Percentiles rank a stretch among this genome's conserved stretches.
Evolutionary conservation across 495 filamentous ascomycete genomes (phyloP).

Genomic region (Viridothelium virens): DNA sequence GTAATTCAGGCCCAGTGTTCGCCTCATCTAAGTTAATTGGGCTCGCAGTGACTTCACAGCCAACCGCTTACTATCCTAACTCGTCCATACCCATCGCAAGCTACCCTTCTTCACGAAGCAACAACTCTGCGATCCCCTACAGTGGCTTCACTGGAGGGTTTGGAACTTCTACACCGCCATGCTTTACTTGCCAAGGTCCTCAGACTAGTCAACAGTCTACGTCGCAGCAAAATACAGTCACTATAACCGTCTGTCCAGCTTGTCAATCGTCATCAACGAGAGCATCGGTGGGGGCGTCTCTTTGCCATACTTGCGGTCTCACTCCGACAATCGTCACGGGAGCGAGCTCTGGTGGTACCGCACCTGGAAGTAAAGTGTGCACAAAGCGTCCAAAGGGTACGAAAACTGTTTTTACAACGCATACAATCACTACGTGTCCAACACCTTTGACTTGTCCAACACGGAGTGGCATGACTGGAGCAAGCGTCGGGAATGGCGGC

Average conservation of each 20-base stretch:
- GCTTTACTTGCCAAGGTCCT: neutral
- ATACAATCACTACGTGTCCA: slow-evolving; percentile 20
- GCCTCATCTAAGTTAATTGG: neutral
- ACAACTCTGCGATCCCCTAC: neutral
- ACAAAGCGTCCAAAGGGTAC: slow-evolving; percentile 9
- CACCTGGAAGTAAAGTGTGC: neutral
- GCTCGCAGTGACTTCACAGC: neutral
- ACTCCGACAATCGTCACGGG: slow-evolving; percentile 17
- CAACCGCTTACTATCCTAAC: neutral
- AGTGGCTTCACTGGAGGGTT: neutral
- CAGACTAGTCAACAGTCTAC: neutral
- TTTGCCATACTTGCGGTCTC: slow-evolving; percentile 20
- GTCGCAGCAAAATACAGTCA: slow-evolving; percentile 1
- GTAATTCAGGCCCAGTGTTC: neutral
- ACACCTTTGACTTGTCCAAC: slow-evolving; percentile 20
- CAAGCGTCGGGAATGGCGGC: no score
- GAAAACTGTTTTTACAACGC: slow-evolving; percentile 20
- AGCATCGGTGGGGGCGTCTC: neutral
- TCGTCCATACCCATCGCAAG: neutral
- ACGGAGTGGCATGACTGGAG: slow-evolving; percentile 13
- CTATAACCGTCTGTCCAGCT: neutral
- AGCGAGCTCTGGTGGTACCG: neutral
- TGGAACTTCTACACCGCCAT: neutral
- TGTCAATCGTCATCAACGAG: neutral
- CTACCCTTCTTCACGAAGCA: neutral